These are phyloP conservation scores for Stephania yunnanensis DNA, from an alignment of 164 flowering plant species.

Conservation along the genomic window DNA sequence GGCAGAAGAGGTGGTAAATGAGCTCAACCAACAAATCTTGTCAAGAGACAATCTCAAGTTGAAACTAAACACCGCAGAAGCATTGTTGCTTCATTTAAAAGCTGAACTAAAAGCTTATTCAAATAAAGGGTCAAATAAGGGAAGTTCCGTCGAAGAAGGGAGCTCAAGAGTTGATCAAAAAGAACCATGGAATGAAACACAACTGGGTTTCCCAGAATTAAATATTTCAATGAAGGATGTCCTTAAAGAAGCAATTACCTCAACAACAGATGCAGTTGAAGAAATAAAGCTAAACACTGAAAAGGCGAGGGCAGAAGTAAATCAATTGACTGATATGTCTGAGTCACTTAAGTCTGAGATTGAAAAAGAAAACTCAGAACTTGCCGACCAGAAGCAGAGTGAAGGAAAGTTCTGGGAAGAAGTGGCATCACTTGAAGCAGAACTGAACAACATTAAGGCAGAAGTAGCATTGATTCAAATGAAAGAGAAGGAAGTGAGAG, in stretches of 20 bases:
- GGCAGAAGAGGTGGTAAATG: slow-evolving; percentile 71
- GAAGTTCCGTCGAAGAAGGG: slow-evolving; percentile 24
- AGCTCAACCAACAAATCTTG: slow-evolving; percentile 27
- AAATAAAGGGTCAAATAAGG: slow-evolving; percentile 54
- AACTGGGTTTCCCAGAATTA: slow-evolving; percentile 41
- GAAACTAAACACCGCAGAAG: slow-evolving; percentile 57
- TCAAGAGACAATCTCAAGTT: slow-evolving; percentile 51
- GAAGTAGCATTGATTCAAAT: slow-evolving; percentile 51
- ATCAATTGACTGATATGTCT: slow-evolving; percentile 60
- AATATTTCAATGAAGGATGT: slow-evolving; percentile 60
- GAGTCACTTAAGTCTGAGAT: slow-evolving; percentile 61
- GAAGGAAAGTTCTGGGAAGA: slow-evolving; percentile 79
- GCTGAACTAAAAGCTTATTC: slow-evolving; percentile 66
- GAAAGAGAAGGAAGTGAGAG: slow-evolving; percentile 70
- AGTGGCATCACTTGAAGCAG: slow-evolving; percentile 81
- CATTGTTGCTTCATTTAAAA: slow-evolving; percentile 47
- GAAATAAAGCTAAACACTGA: slow-evolving; percentile 68
- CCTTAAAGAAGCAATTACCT: slow-evolving; percentile 61
- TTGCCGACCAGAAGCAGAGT: slow-evolving; percentile 51
- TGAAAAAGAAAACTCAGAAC: slow-evolving; percentile 61
- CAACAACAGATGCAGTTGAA: slow-evolving; percentile 69
- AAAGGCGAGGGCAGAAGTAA: slow-evolving; percentile 62
- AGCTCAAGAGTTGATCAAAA: slow-evolving; percentile 7
- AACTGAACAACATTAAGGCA: slow-evolving; percentile 43
- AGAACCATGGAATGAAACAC: slow-evolving; percentile 32